These are phyloP conservation scores for Xylaria sp. DNA, from an alignment of 495 filamentous ascomycete species.

Conservation along the genomic window DNA sequence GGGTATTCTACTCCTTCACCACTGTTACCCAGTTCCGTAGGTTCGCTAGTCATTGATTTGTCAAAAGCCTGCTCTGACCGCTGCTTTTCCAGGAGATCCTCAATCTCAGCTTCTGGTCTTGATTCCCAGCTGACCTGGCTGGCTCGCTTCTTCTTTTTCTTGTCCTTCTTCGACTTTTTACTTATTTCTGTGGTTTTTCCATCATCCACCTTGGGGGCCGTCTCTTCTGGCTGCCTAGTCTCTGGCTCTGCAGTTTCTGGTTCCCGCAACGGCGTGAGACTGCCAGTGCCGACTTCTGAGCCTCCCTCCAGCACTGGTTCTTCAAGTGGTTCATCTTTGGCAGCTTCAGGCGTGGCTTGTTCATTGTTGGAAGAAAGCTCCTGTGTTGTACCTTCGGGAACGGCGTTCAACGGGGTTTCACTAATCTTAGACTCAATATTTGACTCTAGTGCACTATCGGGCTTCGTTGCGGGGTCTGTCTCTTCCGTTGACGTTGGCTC, in stretches of 20 bases:
- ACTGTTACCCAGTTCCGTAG: constrained; percentile 16
- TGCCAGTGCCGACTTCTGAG: background rate
- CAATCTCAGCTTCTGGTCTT: constrained; percentile 30
- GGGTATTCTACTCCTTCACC: constrained; percentile 22
- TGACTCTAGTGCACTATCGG: background rate
- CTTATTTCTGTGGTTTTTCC: constrained; percentile 16
- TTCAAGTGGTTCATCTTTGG: constrained; percentile 3
- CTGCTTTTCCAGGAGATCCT: constrained; percentile 26
- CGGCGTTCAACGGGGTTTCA: background rate
- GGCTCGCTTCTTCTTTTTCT: constrained; percentile 43
- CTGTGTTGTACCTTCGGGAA: background rate
- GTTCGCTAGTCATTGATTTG: constrained; percentile 16
- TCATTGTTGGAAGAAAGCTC: constrained; percentile 20
- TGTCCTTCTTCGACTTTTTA: constrained; percentile 46
- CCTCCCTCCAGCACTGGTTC: constrained; percentile 11
- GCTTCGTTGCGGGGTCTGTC: background rate
- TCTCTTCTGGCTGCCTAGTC: constrained; percentile 13
- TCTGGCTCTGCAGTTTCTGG: constrained; percentile 19
- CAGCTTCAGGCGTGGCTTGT: constrained; percentile 5
- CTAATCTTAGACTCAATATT: background rate
- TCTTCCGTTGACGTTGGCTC: background rate
- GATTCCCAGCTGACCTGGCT: constrained; percentile 32
- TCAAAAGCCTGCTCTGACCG: constrained; percentile 24
- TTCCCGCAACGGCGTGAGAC: constrained; percentile 1
- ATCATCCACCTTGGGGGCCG: constrained; percentile 25